Base-by-base conservation (phyloP, 352 stramenopile species). In the Poterioochromonas sp. region DNA sequence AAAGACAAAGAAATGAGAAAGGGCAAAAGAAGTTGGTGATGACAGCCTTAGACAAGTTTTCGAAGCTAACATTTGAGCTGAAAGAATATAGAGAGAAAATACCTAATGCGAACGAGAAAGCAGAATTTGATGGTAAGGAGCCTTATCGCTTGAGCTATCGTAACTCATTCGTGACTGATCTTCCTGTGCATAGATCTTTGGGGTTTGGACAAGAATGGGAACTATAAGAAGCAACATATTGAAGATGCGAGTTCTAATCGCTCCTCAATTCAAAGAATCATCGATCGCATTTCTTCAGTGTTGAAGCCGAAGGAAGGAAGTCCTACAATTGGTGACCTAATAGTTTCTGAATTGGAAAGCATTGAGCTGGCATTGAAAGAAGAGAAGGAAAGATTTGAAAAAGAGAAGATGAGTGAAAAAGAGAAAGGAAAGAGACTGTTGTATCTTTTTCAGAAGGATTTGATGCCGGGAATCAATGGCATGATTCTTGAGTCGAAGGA, bases 371-470 rank as follows among this genome's bases (percentile, higher is more conserved):
- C 54, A 39, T 5, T 65, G 54, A 32, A 15, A 32, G 5, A 11
- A 32, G 8, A 32, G 54, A 29, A 29, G 54, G 11, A 35, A 22
- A 32, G 3, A 22, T 15, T 5, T 32, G 8, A 22, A 32, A 22
- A 5, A 12, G 5, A 32, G 12, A 12, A 5, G 54, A 32, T 15
- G 11, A 5, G 11, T n/a, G 3, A 54, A 15, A 5, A 51, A 18
- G 11, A 74, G 65, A 5, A 54, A 32, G n/a, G 65, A 29, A 26
- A 54, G 65, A 12, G 69, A 26, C 15, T 76, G 35, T 60, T 76
- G 18, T 76, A 39, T 29, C 65, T 76, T 5, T 76, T 76, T 35
- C 65, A 76, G 40, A 8, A 35, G 20, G 65, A 76, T 35, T 11
- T 76, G 5, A 1, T 76, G 5, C 18, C 11, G 5, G 18, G 39